phyloP scores from a whole-genome alignment of 805 yeast species.

The Suhomyces sp. region DNA sequence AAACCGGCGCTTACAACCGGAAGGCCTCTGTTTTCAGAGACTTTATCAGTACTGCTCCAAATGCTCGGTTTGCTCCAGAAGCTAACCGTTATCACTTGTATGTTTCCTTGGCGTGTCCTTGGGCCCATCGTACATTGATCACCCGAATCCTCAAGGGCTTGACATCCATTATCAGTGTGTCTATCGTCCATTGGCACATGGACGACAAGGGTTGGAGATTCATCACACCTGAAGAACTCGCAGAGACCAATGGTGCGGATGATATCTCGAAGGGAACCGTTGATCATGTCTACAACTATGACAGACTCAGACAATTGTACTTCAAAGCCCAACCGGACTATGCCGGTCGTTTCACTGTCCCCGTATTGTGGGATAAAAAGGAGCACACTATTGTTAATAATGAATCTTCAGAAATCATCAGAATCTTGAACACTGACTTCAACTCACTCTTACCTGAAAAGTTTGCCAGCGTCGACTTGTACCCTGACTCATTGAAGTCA shows the following conservation, averaged over 20 bases:
- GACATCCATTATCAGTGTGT: constrained; percentile 54
- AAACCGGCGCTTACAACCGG: constrained; percentile 58
- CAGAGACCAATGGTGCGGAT: constrained; percentile 44
- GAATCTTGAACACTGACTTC: constrained; percentile 79
- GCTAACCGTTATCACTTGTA: constrained; percentile 80
- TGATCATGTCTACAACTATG: constrained; percentile 52
- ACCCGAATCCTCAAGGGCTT: constrained; percentile 72
- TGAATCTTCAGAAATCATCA: constrained; percentile 85
- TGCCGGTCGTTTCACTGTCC: constrained; percentile 85
- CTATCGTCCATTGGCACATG: constrained; percentile 91
- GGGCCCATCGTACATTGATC: constrained; percentile 89
- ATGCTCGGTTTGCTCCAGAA: constrained; percentile 70
- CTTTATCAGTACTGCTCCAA: constrained; percentile 54
- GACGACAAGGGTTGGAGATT: constrained; percentile 90
- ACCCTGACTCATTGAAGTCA: constrained; percentile 53
- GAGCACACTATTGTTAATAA: constrained; percentile 82
- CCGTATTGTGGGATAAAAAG: constrained; percentile 89
- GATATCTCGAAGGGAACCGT: constrained; percentile 49
- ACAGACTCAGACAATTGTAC: constrained; percentile 69
- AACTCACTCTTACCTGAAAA: constrained; percentile 52
- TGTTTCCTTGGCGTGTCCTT: constrained; percentile 90
- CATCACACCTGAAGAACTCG: constrained; percentile 46
- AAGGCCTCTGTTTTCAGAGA: constrained; percentile 61
- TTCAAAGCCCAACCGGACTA: constrained; percentile 73
- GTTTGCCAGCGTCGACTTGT: constrained; percentile 54